Percentiles rank a stretch among this genome's conserved stretches.
phyloP scores from a whole-genome alignment of 352 stramenopile species.

The Pythium sukuiense region DNA sequence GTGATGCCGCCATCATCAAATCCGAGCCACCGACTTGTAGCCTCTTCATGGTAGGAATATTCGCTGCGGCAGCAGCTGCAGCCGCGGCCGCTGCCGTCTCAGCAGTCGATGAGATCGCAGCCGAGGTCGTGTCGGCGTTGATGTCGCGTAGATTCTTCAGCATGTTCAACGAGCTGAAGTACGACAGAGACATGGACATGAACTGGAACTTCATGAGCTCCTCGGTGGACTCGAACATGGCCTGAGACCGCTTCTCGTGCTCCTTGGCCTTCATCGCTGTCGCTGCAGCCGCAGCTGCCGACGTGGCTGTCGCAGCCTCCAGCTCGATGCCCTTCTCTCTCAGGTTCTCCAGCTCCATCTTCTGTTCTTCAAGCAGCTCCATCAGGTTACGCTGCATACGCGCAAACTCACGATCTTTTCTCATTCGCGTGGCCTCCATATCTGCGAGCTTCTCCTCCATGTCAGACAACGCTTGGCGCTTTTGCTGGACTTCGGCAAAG shows the following conservation, averaged over 20 bases:
- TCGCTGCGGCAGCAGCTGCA: slow-evolving; percentile 82
- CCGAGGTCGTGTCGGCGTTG: slow-evolving; percentile 90
- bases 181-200: slow-evolving; percentile 95
- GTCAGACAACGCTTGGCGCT: slow-evolving; percentile 72
- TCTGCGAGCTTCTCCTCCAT: slow-evolving; percentile 89
- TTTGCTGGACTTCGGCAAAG: slow-evolving; percentile 89
- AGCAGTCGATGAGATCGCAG: slow-evolving; percentile 84
- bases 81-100: slow-evolving; percentile 88
- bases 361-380: slow-evolving; percentile 93
- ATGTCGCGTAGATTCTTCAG: slow-evolving; percentile 93
- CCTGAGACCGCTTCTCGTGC: slow-evolving; percentile 87
- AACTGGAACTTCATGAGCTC: slow-evolving; percentile 97
- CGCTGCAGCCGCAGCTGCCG: slow-evolving; percentile 85
- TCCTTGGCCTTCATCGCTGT: slow-evolving; percentile 90
- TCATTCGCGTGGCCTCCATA: slow-evolving; percentile 91
- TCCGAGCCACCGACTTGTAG: slow-evolving; percentile 66
- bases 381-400: slow-evolving; percentile 92
- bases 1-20: slow-evolving; percentile 54
- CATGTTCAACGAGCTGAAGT: slow-evolving; percentile 96
- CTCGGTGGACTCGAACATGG: slow-evolving; percentile 93
- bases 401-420: slow-evolving; percentile 93
- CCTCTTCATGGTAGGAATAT: slow-evolving; percentile 80
- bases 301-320: slow-evolving; percentile 90
- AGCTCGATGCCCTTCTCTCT: slow-evolving; percentile 91
- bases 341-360: slow-evolving; percentile 90